phyloP scores from a whole-genome alignment of 129 eudicot genomes.

The Flaveria linearis region DNA sequence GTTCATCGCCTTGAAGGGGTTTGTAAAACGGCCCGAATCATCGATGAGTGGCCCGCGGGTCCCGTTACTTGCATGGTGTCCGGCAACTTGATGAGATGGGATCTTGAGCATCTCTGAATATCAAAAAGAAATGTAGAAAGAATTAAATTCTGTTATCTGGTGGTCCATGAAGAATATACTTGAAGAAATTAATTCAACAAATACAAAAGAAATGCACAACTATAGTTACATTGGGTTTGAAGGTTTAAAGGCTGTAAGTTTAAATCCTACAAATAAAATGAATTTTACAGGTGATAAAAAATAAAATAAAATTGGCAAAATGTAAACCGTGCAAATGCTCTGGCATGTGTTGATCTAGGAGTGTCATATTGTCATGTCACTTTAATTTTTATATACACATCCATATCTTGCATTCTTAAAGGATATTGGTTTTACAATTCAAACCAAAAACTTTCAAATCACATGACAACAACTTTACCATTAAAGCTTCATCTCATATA shows the following conservation, averaged over 20 bases:
- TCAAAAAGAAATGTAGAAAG: not conserved
- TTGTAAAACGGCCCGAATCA: slow-evolving; percentile 75
- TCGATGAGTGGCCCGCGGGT: slow-evolving; percentile 75
- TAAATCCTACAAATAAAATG: too few species aligned
- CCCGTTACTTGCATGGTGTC: slow-evolving; percentile 69
- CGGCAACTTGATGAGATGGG: slow-evolving; percentile 88
- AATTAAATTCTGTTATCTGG: not conserved
- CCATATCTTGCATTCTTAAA: too few species aligned
- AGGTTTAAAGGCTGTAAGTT: too few species aligned
- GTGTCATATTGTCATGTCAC: too few species aligned
- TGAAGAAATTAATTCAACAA: not conserved
- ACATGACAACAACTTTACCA: too few species aligned
- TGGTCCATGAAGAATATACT: not conserved
- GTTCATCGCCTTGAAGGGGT: slow-evolving; percentile 79
- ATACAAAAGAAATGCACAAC: not conserved
- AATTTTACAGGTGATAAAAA: too few species aligned
- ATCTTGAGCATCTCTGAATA: slow-evolving; percentile 54
- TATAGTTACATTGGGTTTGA: not conserved
- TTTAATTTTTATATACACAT: too few species aligned
- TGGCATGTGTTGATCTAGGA: too few species aligned
- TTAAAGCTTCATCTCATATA: not conserved
- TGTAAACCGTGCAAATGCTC: too few species aligned
- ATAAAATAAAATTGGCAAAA: too few species aligned
- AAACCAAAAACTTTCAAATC: too few species aligned
- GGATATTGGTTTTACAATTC: too few species aligned